Conservation (phyloP, 768 basidiomycete genomes). For the Phaffia australis region DNA sequence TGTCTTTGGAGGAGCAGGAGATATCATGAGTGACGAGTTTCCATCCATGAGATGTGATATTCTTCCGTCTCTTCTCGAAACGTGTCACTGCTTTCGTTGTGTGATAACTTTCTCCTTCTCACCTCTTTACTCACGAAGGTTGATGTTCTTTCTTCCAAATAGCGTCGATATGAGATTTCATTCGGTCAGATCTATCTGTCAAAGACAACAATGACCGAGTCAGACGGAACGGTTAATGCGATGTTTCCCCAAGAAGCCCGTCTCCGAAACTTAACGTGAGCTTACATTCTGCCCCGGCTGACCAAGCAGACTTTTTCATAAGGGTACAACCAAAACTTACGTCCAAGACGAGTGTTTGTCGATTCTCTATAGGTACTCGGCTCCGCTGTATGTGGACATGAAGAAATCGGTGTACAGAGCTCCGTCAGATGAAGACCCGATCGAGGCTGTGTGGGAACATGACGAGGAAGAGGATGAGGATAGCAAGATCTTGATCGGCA, state of each 20-base stretch:
- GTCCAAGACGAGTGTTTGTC: no score
- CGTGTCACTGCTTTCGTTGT: conserved; percentile 1
- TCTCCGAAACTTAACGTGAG: conserved; percentile 71
- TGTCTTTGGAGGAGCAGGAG: background rate
- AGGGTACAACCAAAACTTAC: no score
- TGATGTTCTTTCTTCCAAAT: background rate
- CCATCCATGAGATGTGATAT: no score
- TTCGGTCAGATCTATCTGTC: conserved; percentile 98
- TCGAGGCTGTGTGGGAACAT: conserved; percentile 57
- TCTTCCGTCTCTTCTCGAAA: no score
- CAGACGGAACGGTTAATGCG: conserved; percentile 84
- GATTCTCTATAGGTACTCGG: conserved; percentile 51
- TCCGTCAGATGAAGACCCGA: conserved; percentile 56
- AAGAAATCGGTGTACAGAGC: conserved; percentile 71
- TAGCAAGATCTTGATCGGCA: conserved; percentile 87
- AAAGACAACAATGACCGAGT: conserved; percentile 84
- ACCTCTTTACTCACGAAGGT: background rate
- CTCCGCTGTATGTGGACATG: conserved; percentile 92
- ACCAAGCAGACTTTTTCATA: no score
- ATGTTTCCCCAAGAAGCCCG: conserved; percentile 96
- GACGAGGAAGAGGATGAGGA: conserved; percentile 31
- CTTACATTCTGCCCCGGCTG: background rate
- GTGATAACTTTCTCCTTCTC: background rate
- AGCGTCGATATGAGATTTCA: conserved; percentile 90
- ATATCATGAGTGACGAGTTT: background rate